Conservation (phyloP, 2,329 filamentous ascomycete genomes). For the Pyrenophora tritici-repentis region DNA sequence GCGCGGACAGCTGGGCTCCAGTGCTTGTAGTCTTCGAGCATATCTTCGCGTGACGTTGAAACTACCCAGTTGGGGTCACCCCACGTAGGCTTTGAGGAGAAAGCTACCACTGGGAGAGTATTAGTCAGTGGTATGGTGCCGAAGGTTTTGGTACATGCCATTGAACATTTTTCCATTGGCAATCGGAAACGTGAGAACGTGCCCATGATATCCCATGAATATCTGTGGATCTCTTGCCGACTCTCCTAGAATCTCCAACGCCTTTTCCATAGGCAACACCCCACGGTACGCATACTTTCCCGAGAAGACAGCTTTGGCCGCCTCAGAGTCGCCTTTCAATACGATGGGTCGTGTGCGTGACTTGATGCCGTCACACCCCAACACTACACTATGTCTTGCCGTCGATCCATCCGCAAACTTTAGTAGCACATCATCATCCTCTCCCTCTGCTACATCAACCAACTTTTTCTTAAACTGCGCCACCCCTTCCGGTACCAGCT, state of each 20-base stretch:
- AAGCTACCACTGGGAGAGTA: constrained; percentile 29
- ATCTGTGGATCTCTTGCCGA: constrained; percentile 58
- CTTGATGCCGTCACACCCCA: constrained; percentile 70
- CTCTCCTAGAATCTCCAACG: constrained; percentile 55
- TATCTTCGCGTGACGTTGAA: constrained; percentile 30
- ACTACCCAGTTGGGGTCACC: constrained; percentile 32
- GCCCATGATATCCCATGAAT: constrained; percentile 62
- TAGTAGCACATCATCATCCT: constrained; percentile 36
- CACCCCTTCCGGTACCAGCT: constrained; percentile 51
- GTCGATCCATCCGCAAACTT: constrained; percentile 53
- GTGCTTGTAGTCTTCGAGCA: constrained; percentile 32
- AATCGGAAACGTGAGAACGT: constrained; percentile 37
- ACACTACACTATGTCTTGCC: constrained; percentile 54
- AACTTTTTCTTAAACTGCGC: constrained; percentile 50
- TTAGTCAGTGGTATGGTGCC: neutral
- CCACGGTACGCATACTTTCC: constrained; percentile 67
- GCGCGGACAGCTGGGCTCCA: constrained; percentile 27
- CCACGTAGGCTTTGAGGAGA: constrained; percentile 30
- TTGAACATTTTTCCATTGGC: constrained; percentile 4
- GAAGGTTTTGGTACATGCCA: neutral
- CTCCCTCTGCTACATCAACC: constrained; percentile 27
- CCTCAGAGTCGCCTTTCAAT: constrained; percentile 53
- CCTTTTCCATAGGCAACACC: constrained; percentile 63
- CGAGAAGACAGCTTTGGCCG: constrained; percentile 56
- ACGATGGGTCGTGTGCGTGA: constrained; percentile 59